Percentiles rank a stretch among this genome's conserved stretches.
phyloP scores from a whole-genome alignment of 176 grass and related monocot genomes.

The Bonia amplexicaulis region DNA sequence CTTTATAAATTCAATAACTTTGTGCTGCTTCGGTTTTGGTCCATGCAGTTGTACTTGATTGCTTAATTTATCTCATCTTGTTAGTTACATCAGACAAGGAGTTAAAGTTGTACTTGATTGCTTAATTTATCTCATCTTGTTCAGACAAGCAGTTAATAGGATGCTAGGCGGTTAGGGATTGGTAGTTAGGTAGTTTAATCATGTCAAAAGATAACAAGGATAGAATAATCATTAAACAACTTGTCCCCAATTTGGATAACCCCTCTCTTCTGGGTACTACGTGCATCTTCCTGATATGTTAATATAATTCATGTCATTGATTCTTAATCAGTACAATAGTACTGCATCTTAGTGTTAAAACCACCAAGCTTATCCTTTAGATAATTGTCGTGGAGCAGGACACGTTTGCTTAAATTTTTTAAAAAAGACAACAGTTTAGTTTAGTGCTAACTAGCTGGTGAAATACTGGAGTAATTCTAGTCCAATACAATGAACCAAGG shows the following conservation, averaged over 20 bases:
- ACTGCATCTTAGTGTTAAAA: slow-evolving; percentile 22
- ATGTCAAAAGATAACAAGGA: slow-evolving; percentile 32
- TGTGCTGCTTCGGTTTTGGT: slow-evolving; percentile 14
- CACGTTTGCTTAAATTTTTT: slow-evolving; percentile 26
- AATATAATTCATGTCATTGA: slow-evolving; percentile 10
- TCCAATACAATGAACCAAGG: slow-evolving; percentile 35
- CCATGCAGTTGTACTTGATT: slow-evolving; percentile 31
- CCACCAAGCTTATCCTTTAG: slow-evolving; percentile 20
- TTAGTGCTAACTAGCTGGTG: slow-evolving; percentile 21
- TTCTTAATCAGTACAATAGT: slow-evolving; percentile 6
- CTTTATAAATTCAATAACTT: background rate
- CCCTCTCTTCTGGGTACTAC: background rate
- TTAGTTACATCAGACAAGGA: slow-evolving; percentile 42
- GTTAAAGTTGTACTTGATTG: slow-evolving; percentile 29
- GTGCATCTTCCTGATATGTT: slow-evolving; percentile 21
- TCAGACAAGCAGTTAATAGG: slow-evolving; percentile 31
- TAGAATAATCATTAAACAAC: slow-evolving; percentile 36
- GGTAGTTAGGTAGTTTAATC: slow-evolving; percentile 44
- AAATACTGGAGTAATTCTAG: slow-evolving; percentile 22
- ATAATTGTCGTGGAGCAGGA: slow-evolving; percentile 1
- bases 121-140: background rate
- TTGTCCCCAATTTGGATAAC: slow-evolving; percentile 13
- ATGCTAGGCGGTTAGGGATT: slow-evolving; percentile 47
- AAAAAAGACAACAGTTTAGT: background rate
- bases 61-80: slow-evolving; percentile 38